Evolutionary conservation across 345 rosid genomes (phyloP).

Genomic region (Trapa incisa): DNA sequence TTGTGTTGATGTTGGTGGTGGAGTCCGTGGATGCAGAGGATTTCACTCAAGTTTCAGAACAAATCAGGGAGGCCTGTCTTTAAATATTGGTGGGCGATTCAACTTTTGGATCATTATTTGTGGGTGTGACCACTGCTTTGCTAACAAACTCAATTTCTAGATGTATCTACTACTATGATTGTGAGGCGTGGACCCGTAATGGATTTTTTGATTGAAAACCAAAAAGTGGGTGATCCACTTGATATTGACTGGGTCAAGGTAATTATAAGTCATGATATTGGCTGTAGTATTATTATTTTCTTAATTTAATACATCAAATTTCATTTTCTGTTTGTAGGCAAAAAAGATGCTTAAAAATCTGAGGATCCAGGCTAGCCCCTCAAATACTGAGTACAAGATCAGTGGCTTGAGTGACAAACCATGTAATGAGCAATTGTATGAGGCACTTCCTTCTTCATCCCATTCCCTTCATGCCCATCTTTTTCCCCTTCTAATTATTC

Average conservation of each 20-base stretch:
- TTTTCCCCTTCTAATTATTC: background rate
- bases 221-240: constrained; percentile 48
- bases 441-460: background rate
- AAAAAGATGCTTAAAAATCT: constrained; percentile 55
- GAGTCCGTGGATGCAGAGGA: constrained; percentile 38
- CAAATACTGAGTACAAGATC: constrained; percentile 68
- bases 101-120: background rate
- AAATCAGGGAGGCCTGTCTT: constrained; percentile 36
- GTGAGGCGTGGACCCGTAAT: constrained; percentile 68
- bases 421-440: constrained; percentile 34
- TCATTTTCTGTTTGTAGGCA: constrained; percentile 31
- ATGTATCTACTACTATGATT: constrained; percentile 66
- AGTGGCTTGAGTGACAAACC: constrained; percentile 62
- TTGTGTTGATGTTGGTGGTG: constrained; percentile 30
- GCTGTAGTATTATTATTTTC: background rate
- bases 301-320: background rate
- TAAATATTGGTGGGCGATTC: constrained; percentile 25
- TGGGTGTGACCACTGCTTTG: background rate
- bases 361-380: constrained; percentile 54
- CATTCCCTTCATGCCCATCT: background rate
- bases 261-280: constrained; percentile 1
- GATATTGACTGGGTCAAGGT: constrained; percentile 77
- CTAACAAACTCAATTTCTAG: constrained; percentile 4
- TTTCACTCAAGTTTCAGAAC: constrained; percentile 42
- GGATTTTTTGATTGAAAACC: constrained; percentile 59